Conservation (phyloP, 164 flowering plant species). For the Brasenia schreberi region DNA sequence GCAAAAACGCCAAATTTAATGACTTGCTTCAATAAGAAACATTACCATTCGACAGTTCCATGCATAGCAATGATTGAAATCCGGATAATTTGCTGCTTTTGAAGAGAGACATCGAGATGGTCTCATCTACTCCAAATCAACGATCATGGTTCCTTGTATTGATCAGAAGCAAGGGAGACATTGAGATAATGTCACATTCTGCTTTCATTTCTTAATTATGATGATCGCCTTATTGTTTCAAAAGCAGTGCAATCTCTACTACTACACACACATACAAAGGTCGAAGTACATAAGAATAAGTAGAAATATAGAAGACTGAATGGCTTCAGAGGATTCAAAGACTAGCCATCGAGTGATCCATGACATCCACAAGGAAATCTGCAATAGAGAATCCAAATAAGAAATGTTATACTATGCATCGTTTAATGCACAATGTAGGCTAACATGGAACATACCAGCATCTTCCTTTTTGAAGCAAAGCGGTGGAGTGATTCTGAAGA, state of each 20-base stretch:
- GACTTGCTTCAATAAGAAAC: no score
- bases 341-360: constrained; percentile 64
- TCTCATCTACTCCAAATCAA: neutral
- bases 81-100: neutral
- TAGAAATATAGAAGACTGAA: neutral
- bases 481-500: constrained; percentile 91
- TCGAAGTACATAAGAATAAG: neutral
- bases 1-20: no score
- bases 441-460: constrained; percentile 34
- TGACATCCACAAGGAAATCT: constrained; percentile 72
- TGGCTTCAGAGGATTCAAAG: constrained; percentile 26
- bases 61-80: no score
- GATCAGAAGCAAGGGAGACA: constrained; percentile 21
- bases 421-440: neutral
- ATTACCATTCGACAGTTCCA: no score
- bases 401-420: neutral
- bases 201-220: neutral
- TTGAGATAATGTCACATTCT: constrained; percentile 41
- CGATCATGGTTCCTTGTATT: neutral
- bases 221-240: neutral
- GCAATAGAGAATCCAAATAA: constrained; percentile 8
- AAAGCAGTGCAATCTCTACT: neutral
- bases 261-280: neutral
- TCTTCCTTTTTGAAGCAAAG: constrained; percentile 90
- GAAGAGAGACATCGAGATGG: neutral